A percentile compares a stretch with the other conserved stretches of the same genome.
phyloP scores from a whole-genome alignment of 352 stramenopile genomes.

The Pythium scleroteichum region DNA sequence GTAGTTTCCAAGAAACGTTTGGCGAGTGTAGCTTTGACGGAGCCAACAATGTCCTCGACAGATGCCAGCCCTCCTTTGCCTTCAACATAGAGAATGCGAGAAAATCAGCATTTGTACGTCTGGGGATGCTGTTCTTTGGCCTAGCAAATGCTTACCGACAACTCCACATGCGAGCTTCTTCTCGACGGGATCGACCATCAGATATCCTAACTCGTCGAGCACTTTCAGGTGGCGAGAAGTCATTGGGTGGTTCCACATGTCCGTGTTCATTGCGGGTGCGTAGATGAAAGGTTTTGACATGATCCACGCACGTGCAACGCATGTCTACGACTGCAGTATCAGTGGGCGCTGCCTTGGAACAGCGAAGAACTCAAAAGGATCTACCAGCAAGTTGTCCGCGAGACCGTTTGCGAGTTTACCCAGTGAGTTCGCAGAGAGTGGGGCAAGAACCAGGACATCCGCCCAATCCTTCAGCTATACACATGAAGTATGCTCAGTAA shows the following conservation, averaged over 20 bases:
- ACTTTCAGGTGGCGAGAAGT: slow-evolving; percentile 79
- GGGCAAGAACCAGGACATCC: slow-evolving; percentile 88
- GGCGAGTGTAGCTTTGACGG: slow-evolving; percentile 6
- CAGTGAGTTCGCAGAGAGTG: slow-evolving; percentile 91
- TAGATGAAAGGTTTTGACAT: slow-evolving; percentile 92
- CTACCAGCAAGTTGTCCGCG: slow-evolving; percentile 93
- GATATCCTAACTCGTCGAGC: slow-evolving; percentile 65
- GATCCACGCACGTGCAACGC: slow-evolving; percentile 92
- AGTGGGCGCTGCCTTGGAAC: neutral
- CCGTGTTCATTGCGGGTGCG: slow-evolving; percentile 97
- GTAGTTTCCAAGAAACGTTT: neutral
- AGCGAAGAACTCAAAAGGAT: neutral
- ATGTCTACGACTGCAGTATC: slow-evolving; percentile 74
- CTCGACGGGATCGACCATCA: slow-evolving; percentile 84
- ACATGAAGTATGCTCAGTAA: slow-evolving; percentile 2
- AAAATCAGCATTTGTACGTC: neutral
- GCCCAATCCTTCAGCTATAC: slow-evolving; percentile 93
- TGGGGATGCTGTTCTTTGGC: neutral
- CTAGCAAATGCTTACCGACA: slow-evolving; percentile 53
- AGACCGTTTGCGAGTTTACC: slow-evolving; percentile 92
- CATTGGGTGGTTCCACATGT: slow-evolving; percentile 96
- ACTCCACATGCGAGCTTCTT: slow-evolving; percentile 96
- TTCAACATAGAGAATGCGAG: neutral
- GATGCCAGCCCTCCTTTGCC: slow-evolving; percentile 29
- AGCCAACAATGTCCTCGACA: slow-evolving; percentile 22